Conservation (phyloP, 192 early-diverging fungal genomes). For the Backusella parvicylindrica region DNA sequence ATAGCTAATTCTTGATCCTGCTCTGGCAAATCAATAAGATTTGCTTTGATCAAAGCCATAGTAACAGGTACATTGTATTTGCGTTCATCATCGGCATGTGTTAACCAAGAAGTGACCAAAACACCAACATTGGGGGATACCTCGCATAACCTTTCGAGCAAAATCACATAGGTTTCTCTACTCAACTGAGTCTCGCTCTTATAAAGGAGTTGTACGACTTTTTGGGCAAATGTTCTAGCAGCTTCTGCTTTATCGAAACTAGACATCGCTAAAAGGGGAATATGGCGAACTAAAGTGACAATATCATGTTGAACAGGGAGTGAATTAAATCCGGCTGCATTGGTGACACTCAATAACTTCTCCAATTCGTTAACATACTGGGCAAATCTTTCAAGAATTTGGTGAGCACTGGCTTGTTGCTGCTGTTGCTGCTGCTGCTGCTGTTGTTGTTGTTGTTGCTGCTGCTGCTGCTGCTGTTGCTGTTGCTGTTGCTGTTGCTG, state of each 20-base stretch:
- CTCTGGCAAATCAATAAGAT: slow-evolving; percentile 72
- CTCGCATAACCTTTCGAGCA: slow-evolving; percentile 85
- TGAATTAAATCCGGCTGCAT: slow-evolving; percentile 52
- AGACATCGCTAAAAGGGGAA: slow-evolving; percentile 66
- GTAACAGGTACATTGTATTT: slow-evolving; percentile 88
- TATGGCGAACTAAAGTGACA: slow-evolving; percentile 66
- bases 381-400: slow-evolving; percentile 58
- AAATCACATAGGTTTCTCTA: slow-evolving; percentile 76
- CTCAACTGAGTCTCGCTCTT: slow-evolving; percentile 69
- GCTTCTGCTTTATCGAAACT: slow-evolving; percentile 76
- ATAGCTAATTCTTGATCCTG: slow-evolving; percentile 89
- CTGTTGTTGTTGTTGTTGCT: no score
- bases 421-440: no score
- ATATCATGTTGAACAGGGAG: slow-evolving; percentile 81
- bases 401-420: slow-evolving; percentile 37
- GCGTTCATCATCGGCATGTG: slow-evolving; percentile 93
- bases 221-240: slow-evolving; percentile 85
- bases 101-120: slow-evolving; percentile 89
- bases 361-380: slow-evolving; percentile 78
- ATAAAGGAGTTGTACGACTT: slow-evolving; percentile 84
- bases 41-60: slow-evolving; percentile 74
- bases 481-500: no score
- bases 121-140: slow-evolving; percentile 73
- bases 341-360: slow-evolving; percentile 56
- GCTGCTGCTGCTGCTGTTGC: no score